Evolutionary conservation across 306 rosid genomes (phyloP), one percentile per base, ranked within the genome.

Genomic region (Morella rubra): DNA sequence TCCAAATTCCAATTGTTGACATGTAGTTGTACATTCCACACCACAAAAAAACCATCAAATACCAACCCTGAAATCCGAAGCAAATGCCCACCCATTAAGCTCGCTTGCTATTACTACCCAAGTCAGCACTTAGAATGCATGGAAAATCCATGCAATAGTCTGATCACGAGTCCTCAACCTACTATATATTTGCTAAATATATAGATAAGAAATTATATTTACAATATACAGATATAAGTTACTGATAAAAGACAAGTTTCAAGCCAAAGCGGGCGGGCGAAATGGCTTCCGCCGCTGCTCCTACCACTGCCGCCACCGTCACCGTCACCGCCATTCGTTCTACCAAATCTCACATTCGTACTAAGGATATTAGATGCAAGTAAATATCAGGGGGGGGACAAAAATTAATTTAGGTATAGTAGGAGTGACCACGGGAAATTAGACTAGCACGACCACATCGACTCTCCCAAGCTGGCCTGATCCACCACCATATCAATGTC

Each of bases 401-500:
- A 75, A 32, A 62, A 32, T 53, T 74, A 68, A 32, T 47, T 73
- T 71, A 47, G 53, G 59, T 53, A 75, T 56, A 76, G 69, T 55
- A 77, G 69, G 16, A 50, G 49, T 6, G 8, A 10, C 7, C 7
- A 8, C 37, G 4, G 73, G 7, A 15, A 53, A 71, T 40, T 6
- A 11, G 55, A 70, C 80, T 78, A 78, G 79, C 83, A 80, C 4
- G 75, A 80, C 97, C 97, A 92, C 84, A 90, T 71, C 32, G 96
- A 82, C 76, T 86, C 91, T 32, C 76, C 87, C 77, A 87, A 86
- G 76, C 50, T 78, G 79, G 79, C 52, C 0, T 85, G 93, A 73
- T 90, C 91, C 81, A 81, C 85, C 62, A 85, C 74, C 87, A 76
- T 82, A 62, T 90, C 97, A 86, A 90, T 77, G 62, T 88, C 93